These are phyloP conservation scores for Carex pumila DNA, from an alignment of 176 grass and related monocot species.

Conservation along the genomic window DNA sequence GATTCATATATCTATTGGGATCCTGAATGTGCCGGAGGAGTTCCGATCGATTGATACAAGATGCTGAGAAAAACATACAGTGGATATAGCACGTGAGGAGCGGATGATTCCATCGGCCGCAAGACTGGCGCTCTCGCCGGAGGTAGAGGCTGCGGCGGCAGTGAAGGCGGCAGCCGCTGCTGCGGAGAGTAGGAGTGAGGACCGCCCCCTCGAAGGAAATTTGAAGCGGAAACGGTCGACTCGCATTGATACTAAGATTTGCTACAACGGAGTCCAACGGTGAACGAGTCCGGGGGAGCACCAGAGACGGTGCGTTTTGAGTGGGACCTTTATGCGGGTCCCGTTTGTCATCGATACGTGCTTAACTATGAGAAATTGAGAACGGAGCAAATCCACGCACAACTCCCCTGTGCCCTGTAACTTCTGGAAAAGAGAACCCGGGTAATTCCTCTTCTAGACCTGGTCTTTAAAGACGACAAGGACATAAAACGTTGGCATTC, in stretches of 20 bases:
- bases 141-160: conserved; percentile 6
- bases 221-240: conserved; percentile 9
- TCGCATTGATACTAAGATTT: conserved; percentile 8
- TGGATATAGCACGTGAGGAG: conserved; percentile 69
- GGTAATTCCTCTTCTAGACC: not conserved
- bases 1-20: not conserved
- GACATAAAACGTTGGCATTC: not conserved
- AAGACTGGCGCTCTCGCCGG: conserved; percentile 19
- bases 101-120: conserved; percentile 51
- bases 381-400: not conserved
- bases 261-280: not conserved
- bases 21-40: not conserved
- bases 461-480: not conserved
- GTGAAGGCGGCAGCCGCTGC: conserved; percentile 24
- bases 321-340: not conserved
- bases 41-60: not conserved
- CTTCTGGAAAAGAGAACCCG: not conserved
- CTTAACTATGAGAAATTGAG: not conserved
- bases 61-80: conserved; percentile 17
- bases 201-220: not conserved
- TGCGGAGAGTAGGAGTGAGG: conserved; percentile 30
- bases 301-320: not conserved
- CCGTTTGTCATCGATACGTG: not conserved
- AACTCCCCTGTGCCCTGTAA: not conserved
- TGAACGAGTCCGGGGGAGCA: not conserved